Conservation (phyloP, 2,329 filamentous ascomycete species). For the Colletotrichum musae region DNA sequence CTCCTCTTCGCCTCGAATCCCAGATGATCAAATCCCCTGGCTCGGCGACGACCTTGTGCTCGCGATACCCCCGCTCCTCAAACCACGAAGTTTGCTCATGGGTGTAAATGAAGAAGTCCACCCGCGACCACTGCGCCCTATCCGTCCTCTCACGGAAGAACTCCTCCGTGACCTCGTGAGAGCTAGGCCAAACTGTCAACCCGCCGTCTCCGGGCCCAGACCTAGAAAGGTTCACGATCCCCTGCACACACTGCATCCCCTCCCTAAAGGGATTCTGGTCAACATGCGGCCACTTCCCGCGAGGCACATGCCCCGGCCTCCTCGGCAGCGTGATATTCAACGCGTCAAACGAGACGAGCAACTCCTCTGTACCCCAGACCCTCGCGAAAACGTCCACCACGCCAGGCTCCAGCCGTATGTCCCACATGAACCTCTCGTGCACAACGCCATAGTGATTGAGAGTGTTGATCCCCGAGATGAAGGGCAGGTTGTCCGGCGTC, state of each 20-base stretch:
- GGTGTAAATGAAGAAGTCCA: slow-evolving; percentile 11
- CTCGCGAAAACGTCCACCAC: slow-evolving; percentile 57
- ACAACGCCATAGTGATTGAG: slow-evolving; percentile 48
- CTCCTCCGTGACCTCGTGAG: slow-evolving; percentile 14
- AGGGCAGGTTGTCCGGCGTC: slow-evolving; percentile 53
- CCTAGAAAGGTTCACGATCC: slow-evolving; percentile 45
- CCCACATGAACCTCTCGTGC: slow-evolving; percentile 59
- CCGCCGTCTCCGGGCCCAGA: slow-evolving; percentile 42
- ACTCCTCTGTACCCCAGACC: slow-evolving; percentile 56
- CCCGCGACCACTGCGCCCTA: slow-evolving; percentile 7
- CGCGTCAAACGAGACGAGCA: slow-evolving; percentile 62
- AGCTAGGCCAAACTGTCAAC: slow-evolving; percentile 36
- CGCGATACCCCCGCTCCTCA: slow-evolving; percentile 47
- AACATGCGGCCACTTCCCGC: slow-evolving; percentile 48
- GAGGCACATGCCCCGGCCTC: slow-evolving; percentile 34
- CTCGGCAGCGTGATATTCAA: slow-evolving; percentile 57
- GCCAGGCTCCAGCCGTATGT: slow-evolving; percentile 53
- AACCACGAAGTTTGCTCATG: slow-evolving; percentile 46
- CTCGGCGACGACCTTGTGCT: slow-evolving; percentile 51
- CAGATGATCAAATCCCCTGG: slow-evolving; percentile 53
- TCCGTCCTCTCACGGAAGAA: slow-evolving; percentile 29
- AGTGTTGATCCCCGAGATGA: slow-evolving; percentile 46
- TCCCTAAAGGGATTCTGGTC: slow-evolving; percentile 48
- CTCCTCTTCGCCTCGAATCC: slow-evolving; percentile 46
- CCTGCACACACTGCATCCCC: slow-evolving; percentile 49